Percentiles rank a stretch among this genome's conserved stretches.
Evolutionary conservation across 2,329 filamentous ascomycete species (phyloP).

Genomic region (Colletotrichum australisinense): DNA sequence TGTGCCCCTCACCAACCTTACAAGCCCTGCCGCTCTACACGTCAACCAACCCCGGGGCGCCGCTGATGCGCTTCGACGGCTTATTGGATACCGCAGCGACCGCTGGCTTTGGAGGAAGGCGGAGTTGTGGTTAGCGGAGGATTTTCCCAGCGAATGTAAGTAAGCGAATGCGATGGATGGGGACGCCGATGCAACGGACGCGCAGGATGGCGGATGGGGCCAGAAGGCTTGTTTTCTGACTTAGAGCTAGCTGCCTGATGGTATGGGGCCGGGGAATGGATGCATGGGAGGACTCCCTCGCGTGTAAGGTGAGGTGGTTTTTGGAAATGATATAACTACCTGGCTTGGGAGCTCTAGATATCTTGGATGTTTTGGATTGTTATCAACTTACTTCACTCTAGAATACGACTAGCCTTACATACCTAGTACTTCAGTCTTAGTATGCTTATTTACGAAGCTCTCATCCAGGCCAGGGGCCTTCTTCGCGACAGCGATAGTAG

Average conservation of each 20-base stretch:
- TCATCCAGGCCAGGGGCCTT: neutral
- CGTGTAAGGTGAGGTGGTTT: no score
- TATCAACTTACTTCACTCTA: neutral
- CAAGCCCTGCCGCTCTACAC: no score
- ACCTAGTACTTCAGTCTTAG: neutral
- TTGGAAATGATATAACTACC: neutral
- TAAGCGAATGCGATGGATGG: neutral
- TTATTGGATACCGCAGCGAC: neutral
- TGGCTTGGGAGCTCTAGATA: neutral
- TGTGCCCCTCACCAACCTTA: no score
- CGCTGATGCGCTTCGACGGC: neutral
- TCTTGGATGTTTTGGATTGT: neutral
- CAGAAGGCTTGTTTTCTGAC: neutral
- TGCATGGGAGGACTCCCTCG: neutral
- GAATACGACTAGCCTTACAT: no score
- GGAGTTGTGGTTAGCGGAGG: neutral
- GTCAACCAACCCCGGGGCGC: neutral
- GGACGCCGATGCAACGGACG: neutral
- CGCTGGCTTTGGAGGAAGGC: neutral
- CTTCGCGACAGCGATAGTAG: neutral
- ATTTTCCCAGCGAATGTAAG: neutral
- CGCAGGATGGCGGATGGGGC: no score
- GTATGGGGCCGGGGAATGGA: neutral
- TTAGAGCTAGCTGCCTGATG: neutral
- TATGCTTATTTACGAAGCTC: neutral